These are phyloP conservation scores for Rhizophagus prolifer DNA, from an alignment of 192 early-diverging fungal species.

Conservation along the genomic window DNA sequence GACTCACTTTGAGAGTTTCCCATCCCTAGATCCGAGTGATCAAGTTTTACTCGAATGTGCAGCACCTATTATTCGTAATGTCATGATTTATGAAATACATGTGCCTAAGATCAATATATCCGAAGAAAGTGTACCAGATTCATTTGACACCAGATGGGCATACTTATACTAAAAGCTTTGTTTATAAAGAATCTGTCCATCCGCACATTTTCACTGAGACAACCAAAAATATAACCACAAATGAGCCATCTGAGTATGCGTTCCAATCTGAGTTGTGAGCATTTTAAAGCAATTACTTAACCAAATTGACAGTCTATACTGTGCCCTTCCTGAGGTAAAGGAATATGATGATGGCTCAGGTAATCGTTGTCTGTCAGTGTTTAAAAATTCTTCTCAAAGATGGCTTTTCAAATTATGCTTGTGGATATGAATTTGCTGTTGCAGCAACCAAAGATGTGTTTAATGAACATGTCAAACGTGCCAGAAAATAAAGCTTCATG, in stretches of 20 bases:
- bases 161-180: background rate
- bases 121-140: too few species aligned
- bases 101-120: background rate
- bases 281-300: background rate
- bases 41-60: background rate
- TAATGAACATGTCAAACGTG: background rate
- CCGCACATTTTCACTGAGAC: background rate
- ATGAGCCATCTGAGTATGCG: conserved; percentile 1
- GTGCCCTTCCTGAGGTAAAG: background rate
- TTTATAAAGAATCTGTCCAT: background rate
- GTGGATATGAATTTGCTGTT: background rate
- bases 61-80: background rate
- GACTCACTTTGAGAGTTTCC: too few species aligned
- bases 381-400: too few species aligned
- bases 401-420: background rate
- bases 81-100: background rate
- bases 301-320: background rate
- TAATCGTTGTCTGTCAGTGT: background rate
- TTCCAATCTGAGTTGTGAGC: background rate
- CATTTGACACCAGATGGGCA: background rate
- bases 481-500: background rate
- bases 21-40: too few species aligned
- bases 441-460: background rate
- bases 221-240: background rate
- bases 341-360: background rate